Evolutionary conservation across 2,329 filamentous ascomycete species (phyloP).

Genomic region (Tolypocladium nubicola): DNA sequence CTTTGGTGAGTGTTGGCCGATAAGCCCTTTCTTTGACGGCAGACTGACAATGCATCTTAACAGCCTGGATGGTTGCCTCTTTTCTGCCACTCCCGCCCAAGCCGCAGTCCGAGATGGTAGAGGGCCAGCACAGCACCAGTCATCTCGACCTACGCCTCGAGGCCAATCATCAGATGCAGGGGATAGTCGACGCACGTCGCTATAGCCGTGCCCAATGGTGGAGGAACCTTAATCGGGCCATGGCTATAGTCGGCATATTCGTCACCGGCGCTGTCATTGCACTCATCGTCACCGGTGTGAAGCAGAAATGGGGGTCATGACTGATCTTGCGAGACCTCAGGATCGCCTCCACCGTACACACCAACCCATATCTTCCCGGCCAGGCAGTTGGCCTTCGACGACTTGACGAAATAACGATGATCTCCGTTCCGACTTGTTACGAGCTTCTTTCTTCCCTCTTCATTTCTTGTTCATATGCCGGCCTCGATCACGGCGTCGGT

Average conservation of each 20-base stretch:
- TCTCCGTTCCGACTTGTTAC: background rate
- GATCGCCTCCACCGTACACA: background rate
- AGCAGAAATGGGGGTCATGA: conserved; percentile 32
- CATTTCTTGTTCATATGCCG: background rate
- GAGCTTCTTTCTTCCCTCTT: background rate
- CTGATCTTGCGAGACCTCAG: conserved; percentile 3
- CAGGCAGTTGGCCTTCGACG: background rate
- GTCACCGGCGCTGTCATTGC: conserved; percentile 41
- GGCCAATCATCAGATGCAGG: conserved; percentile 20
- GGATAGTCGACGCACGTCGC: conserved; percentile 31
- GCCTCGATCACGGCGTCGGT: background rate
- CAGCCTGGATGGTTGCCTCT: conserved; percentile 72
- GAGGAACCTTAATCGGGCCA: conserved; percentile 47
- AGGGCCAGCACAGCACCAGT: conserved; percentile 30
- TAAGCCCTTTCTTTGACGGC: background rate
- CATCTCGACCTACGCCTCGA: conserved; percentile 26
- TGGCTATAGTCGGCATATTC: conserved; percentile 45
- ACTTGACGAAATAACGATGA: background rate
- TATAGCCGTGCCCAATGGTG: conserved; percentile 48
- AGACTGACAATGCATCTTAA: conserved; percentile 1
- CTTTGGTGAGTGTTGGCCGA: conserved; percentile 40
- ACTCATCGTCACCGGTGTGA: conserved; percentile 40
- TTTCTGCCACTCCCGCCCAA: conserved; percentile 59
- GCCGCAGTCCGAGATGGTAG: conserved; percentile 40
- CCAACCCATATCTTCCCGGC: background rate